Base-by-base conservation (phyloP, 345 rosid genomes). In the Salix suchowensis region DNA sequence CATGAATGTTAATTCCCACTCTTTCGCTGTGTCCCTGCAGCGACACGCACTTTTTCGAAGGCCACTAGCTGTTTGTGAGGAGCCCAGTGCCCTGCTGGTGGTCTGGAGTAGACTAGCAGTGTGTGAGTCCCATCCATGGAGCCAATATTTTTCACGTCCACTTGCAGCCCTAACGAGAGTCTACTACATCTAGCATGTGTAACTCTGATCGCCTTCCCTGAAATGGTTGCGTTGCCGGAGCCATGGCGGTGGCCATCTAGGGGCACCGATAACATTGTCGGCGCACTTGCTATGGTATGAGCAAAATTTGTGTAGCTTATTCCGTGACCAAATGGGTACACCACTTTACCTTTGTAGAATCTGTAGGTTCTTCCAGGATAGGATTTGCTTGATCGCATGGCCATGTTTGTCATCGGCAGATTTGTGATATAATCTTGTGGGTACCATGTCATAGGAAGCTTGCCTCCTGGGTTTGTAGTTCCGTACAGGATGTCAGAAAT, bases 281-380 rank as follows among this genome's bases (percentile, higher is more conserved):
- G 98, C 24, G 95, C 95, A 3, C 75, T 84, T 0, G 85, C 93
- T 23, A 91, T 80, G 34, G 67, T 78, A 72, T 90, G 91, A 21
- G 79, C 83, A 37, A 94, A 94, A 5, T 76, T 85, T 7, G 97
- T 85, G 91, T 90, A 94, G 85, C 94, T 91, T 82, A 94, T 5
- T 50, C 98, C 98, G 37, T 92, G 88, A 2, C 98, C 98, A 7
- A 94, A 94, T 58, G 94, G 88, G 84, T 91, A 94, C 39, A 94
- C 94, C 2, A 90, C 91, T 6, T 87, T 87, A 19, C 97, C 98
- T 16, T 84, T 86, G 73, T 94, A 94, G 81, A 92, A 94, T 66
- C 95, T 84, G 4, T 82, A 82, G 61, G 84, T 82, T 67, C 84
- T 64, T 40, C 84, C 84, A 0, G 81, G 84, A 36, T 77, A 77